Evolutionary conservation across 2,329 filamentous ascomycete genomes (phyloP).

Genomic region (Sclerotinia glacialis): DNA sequence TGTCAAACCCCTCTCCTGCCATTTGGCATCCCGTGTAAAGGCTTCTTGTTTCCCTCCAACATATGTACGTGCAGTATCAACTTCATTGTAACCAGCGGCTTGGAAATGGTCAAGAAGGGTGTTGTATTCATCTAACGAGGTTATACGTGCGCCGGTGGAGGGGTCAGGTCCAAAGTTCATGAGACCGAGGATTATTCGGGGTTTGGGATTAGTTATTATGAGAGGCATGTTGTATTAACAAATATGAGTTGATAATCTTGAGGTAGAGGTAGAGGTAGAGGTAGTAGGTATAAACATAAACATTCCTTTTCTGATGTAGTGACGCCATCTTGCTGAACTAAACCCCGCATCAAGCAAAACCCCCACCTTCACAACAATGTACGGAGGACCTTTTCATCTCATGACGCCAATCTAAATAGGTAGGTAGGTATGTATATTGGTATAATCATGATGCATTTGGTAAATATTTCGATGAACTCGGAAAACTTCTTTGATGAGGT

Average conservation of each 20-base stretch:
- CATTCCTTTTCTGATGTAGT: background rate
- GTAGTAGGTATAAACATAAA: background rate
- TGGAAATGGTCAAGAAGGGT: slow-evolving; percentile 73
- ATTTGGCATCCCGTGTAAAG: slow-evolving; percentile 70
- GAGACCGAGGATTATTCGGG: slow-evolving; percentile 71
- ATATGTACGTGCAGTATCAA: slow-evolving; percentile 81
- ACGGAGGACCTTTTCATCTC: no score
- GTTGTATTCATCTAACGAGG: slow-evolving; percentile 63
- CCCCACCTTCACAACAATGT: background rate
- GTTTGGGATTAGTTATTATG: slow-evolving; percentile 44
- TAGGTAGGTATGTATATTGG: no score
- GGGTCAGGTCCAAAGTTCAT: slow-evolving; percentile 78
- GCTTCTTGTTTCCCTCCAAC: slow-evolving; percentile 71
- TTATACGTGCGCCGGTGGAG: slow-evolving; percentile 66
- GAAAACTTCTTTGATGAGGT: slow-evolving; percentile 3
- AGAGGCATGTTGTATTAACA: no score
- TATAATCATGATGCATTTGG: no score
- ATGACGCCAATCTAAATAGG: no score
- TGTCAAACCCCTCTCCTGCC: slow-evolving; percentile 74
- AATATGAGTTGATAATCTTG: no score
- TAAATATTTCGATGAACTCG: no score
- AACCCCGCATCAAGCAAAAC: background rate
- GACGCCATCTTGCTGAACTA: background rate
- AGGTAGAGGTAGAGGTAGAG: no score
- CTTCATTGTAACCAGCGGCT: slow-evolving; percentile 74